These are phyloP conservation scores for Handroanthus guayacan DNA, from an alignment of 257 asterid genomes.

Conservation along the genomic window DNA sequence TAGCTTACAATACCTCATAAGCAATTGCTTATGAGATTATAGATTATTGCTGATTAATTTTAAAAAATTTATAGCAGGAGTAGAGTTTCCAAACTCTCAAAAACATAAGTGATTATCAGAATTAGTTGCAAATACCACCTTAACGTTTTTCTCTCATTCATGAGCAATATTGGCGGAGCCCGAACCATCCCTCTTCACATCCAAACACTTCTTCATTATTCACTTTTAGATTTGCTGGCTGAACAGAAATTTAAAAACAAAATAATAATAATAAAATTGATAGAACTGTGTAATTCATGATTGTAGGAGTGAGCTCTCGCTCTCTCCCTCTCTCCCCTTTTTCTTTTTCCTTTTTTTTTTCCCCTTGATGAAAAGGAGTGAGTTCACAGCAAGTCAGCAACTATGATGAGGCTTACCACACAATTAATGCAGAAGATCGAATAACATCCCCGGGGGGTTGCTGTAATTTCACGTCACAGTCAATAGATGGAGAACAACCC, in stretches of 20 bases:
- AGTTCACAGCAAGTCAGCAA: no score
- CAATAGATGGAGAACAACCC: not conserved
- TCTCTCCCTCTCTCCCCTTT: no score
- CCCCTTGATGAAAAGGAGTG: no score
- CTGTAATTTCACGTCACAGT: not conserved
- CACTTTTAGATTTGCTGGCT: not conserved
- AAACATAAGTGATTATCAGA: no score
- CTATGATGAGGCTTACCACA: conserved; percentile 15
- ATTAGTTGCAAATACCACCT: no score
- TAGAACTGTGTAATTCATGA: not conserved
- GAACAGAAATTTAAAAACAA: not conserved
- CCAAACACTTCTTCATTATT: not conserved
- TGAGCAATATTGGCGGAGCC: not conserved
- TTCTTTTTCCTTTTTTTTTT: no score
- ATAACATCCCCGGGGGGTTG: not conserved
- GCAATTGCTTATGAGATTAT: no score
- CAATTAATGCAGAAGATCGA: not conserved
- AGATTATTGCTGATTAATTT: no score
- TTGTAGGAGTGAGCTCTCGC: not conserved
- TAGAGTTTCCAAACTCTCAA: no score
- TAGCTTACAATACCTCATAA: no score
- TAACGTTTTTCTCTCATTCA: not conserved
- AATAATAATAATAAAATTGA: not conserved
- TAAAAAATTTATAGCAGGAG: no score
- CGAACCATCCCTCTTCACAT: conserved; percentile 31